These are phyloP conservation scores for Trifolium dubium DNA, from an alignment of 306 rosid species.

Conservation along the genomic window DNA sequence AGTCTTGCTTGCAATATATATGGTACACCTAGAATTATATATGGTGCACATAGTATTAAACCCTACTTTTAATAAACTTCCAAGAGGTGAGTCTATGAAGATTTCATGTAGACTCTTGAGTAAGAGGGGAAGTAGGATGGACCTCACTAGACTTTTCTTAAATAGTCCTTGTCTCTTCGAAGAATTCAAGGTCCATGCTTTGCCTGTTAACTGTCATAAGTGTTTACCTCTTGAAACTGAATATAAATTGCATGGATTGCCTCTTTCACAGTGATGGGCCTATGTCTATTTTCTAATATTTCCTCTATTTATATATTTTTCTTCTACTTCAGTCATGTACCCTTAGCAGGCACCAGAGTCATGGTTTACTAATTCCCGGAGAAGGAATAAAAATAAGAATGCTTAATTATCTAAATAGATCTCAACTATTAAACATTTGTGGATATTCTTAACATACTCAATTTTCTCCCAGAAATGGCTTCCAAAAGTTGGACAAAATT, in stretches of 20 bases:
- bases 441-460: conserved; percentile 24
- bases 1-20: background rate
- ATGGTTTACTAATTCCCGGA: background rate
- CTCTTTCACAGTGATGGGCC: conserved; percentile 17
- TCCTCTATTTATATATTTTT: conserved; percentile 9
- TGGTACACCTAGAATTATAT: too few species aligned
- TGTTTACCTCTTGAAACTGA: background rate
- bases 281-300: background rate
- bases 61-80: background rate
- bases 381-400: conserved; percentile 4
- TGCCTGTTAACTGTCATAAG: too few species aligned
- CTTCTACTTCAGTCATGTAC: conserved; percentile 13
- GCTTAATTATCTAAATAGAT: conserved; percentile 19
- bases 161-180: too few species aligned
- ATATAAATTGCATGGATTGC: background rate
- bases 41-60: background rate
- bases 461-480: conserved; percentile 79
- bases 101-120: background rate
- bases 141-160: too few species aligned
- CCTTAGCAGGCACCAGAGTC: conserved; percentile 21
- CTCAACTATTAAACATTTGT: background rate
- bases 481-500: conserved; percentile 92
- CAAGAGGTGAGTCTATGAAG: background rate
- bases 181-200: too few species aligned
- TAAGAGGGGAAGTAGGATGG: too few species aligned